Percentiles rank a stretch among this genome's conserved stretches.
Conservation (phyloP, 2,329 filamentous ascomycete genomes). For the Lachnellula occidentalis region DNA sequence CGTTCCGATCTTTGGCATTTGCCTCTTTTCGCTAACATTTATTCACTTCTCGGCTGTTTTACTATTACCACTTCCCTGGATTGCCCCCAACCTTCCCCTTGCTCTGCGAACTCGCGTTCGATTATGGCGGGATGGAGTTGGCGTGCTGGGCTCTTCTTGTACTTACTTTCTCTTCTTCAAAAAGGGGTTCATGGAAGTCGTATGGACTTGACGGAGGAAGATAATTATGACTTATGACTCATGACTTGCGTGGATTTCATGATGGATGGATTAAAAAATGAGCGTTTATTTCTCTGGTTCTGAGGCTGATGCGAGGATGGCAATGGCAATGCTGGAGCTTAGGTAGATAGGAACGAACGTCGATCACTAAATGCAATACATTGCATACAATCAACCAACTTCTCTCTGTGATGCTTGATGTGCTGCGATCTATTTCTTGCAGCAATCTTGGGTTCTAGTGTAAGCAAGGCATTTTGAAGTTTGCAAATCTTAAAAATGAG, state of each 20-base stretch:
- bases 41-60: slow-evolving; percentile 20
- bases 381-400: too few relatives aligned
- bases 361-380: too few relatives aligned
- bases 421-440: too few relatives aligned
- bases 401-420: too few relatives aligned
- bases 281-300: background rate
- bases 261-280: background rate
- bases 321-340: background rate
- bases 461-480: too few relatives aligned
- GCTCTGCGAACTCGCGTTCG: slow-evolving; percentile 5
- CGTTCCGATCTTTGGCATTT: slow-evolving; percentile 13
- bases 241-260: background rate
- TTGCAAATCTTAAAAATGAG: too few relatives aligned
- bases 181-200: slow-evolving; percentile 11
- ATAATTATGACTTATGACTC: slow-evolving; percentile 2
- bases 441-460: too few relatives aligned
- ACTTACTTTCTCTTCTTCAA: slow-evolving; percentile 15
- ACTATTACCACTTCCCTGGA: slow-evolving; percentile 12
- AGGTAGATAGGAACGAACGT: background rate
- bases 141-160: slow-evolving; percentile 12
- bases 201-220: slow-evolving; percentile 13
- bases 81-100: slow-evolving; percentile 4
- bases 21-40: slow-evolving; percentile 10
- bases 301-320: background rate
- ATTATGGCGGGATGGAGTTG: slow-evolving; percentile 6